Base-by-base conservation (phyloP, 1,284 basidiomycete species). In the Rhodotorula sp. region DNA sequence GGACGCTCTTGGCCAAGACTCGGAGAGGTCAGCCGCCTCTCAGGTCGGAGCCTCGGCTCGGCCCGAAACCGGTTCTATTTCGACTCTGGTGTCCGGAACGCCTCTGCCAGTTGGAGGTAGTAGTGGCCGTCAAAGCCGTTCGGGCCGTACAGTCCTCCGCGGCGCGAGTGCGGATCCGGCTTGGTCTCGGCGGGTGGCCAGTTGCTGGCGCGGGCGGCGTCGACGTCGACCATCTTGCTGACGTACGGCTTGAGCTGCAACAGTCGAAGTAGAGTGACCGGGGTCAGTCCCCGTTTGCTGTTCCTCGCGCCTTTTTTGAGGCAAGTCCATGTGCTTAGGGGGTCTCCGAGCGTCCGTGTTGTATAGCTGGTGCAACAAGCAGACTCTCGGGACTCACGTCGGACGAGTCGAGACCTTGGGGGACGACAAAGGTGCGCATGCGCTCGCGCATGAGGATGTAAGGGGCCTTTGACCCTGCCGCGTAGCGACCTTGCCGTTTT, bases 221-320 rank as follows among this genome's bases (percentile, higher is more conserved):
- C 69, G 69, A 75, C 58, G 69, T 72, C 71, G 43, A 71, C 69
- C 16, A 61, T 31, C 47, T 71, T 73, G 34, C 64, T 56, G 43
- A 79, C 78, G 71, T 78, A 79, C 18, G 78, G 78, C 62, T 74
- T 74, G 59, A 79, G 68, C 78, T 79, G 71, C 26, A 62, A n/a
- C 12, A 21, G 21, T 43, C 16, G 20, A 20, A 47, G 8, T 48
- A 20, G 58, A 20, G 58, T 20, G 49, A 20, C 8, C 49, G 39
- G 39, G 49, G 49, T 51, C 18, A 51, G 49, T 51, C n/a, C 29
- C 29, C 29, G 29, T 29, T 29, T 29, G 34, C 34, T 39, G 34
- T 7, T 39, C 34, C 39, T 43, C 39, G 39, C 39, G 39, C 39
- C 39, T 39, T 39, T 39, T 39, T 10, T 12, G 34, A 39, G 8